Evolutionary conservation across 2,329 filamentous ascomycete species (phyloP), one percentile per base, ranked within the genome.

Genomic region (Alternaria sp.): DNA sequence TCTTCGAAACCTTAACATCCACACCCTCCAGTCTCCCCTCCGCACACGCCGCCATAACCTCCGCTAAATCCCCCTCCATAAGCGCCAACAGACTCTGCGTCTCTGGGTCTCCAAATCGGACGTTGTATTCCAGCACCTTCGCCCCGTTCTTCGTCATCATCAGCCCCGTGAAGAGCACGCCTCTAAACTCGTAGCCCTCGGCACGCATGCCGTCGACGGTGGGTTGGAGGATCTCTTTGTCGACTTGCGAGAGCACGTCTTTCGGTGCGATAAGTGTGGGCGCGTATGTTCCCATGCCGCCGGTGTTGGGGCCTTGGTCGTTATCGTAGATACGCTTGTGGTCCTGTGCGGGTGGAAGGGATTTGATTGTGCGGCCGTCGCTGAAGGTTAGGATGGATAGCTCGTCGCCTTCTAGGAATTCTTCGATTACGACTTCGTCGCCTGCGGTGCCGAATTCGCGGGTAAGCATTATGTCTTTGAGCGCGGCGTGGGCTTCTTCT

Each of bases 231-330:
- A 97, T 91, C 32, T 91, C 91, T 59, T 86, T 85, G 77, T 97
- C 91, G 65, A 99, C 89, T 64, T 89, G 86, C 17, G 90, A 90
- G 17, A 96, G 86, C n/a, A 97, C 85, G 65, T 90, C 88, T 55
- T 72, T 70, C 1, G 81, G 83, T 15, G 83, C 83, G 25, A 81
- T 82, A 40, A 76, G 80, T 8, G 84, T 91, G 2, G 94, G 96
- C 15, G 94, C 93, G 80, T 98, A 98, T 77, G 93, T 97, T 55
- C 96, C 96, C 96, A 98, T 98, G 44, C 96, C 96, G 63, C 95
- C 96, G 3, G 96, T 98, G 82, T 98, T 98, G 40, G 93, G 92
- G 2, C 96, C 96, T 54, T 88, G 86, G 77, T 98, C 95, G 58
- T 92, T 93, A 74, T 99, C 96, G 57, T 91, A 92, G 68, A 96